Evolutionary conservation across 2,329 filamentous ascomycete genomes (phyloP).

Genomic region (Ustilaginoidea virens): DNA sequence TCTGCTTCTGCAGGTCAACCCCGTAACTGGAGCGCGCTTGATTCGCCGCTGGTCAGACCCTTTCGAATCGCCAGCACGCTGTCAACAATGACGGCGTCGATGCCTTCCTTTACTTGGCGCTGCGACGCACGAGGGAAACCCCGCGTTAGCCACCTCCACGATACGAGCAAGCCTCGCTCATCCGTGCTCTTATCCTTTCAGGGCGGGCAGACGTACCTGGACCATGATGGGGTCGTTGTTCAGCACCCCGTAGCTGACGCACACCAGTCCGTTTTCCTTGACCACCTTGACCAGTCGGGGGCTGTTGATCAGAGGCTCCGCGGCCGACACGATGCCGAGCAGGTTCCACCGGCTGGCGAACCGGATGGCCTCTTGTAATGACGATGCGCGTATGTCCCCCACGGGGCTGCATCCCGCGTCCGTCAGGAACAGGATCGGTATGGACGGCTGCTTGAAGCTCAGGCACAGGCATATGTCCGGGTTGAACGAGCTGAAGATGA

Average conservation of each 20-base stretch:
- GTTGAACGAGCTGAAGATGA: slow-evolving; percentile 96
- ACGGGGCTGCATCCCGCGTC: slow-evolving; percentile 73
- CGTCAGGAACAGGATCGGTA: slow-evolving; percentile 86
- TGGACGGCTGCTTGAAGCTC: slow-evolving; percentile 93
- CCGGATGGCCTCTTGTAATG: slow-evolving; percentile 85
- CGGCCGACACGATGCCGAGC: slow-evolving; percentile 78
- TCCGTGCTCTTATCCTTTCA: too few relatives aligned
- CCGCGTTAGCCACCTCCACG: slow-evolving; percentile 3
- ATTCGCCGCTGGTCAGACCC: slow-evolving; percentile 46
- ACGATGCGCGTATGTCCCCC: slow-evolving; percentile 79
- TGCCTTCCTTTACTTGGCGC: slow-evolving; percentile 85
- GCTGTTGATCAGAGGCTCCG: slow-evolving; percentile 75
- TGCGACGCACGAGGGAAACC: slow-evolving; percentile 18
- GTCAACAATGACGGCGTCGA: slow-evolving; percentile 96
- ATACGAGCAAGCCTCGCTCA: not conserved
- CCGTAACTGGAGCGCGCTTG: slow-evolving; percentile 3
- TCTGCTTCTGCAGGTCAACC: not conserved
- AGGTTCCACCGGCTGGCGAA: slow-evolving; percentile 94
- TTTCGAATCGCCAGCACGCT: slow-evolving; percentile 86
- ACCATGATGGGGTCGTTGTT: slow-evolving; percentile 85
- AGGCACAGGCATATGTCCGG: slow-evolving; percentile 90
- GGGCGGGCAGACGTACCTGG: slow-evolving; percentile 37
- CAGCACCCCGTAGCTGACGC: slow-evolving; percentile 79
- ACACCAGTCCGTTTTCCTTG: slow-evolving; percentile 86
- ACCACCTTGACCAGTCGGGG: slow-evolving; percentile 82